A percentile compares a stretch with the other conserved stretches of the same genome.
Conservation (phyloP, 257 asterid species). For the Penstemon eatonii region DNA sequence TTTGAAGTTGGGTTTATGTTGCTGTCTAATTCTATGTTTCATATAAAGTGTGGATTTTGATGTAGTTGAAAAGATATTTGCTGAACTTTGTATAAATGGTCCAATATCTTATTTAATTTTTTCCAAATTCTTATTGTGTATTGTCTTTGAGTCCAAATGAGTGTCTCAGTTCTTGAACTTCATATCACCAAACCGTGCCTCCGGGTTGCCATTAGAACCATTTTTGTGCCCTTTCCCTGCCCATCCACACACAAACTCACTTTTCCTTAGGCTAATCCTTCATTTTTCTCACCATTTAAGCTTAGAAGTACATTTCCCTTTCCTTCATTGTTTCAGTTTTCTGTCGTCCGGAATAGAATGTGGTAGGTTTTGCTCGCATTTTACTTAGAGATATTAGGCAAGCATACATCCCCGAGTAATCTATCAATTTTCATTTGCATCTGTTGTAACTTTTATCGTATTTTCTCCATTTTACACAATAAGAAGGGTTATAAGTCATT, state of each 20-base stretch:
- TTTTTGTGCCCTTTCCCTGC: too few species aligned
- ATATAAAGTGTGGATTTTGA: background rate
- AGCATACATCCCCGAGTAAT: background rate
- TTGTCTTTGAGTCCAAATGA: background rate
- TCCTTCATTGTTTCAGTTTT: background rate
- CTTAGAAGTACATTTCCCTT: background rate
- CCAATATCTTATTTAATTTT: background rate
- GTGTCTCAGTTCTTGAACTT: too few species aligned
- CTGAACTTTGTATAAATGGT: background rate
- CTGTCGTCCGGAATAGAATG: background rate
- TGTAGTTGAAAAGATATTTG: background rate
- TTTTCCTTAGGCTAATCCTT: background rate
- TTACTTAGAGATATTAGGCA: background rate
- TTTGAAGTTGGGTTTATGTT: too few species aligned
- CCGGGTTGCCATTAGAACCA: too few species aligned
- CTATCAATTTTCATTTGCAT: background rate
- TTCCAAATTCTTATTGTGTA: too few species aligned
- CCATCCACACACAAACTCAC: too few species aligned
- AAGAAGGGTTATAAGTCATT: too few species aligned
- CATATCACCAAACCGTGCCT: too few species aligned
- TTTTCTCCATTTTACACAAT: too few species aligned
- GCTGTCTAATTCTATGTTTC: background rate
- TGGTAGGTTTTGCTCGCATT: background rate
- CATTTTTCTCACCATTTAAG: background rate
- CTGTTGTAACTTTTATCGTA: background rate